phyloP scores from a whole-genome alignment of 2,329 filamentous ascomycete genomes.

The Septoria linicola region DNA sequence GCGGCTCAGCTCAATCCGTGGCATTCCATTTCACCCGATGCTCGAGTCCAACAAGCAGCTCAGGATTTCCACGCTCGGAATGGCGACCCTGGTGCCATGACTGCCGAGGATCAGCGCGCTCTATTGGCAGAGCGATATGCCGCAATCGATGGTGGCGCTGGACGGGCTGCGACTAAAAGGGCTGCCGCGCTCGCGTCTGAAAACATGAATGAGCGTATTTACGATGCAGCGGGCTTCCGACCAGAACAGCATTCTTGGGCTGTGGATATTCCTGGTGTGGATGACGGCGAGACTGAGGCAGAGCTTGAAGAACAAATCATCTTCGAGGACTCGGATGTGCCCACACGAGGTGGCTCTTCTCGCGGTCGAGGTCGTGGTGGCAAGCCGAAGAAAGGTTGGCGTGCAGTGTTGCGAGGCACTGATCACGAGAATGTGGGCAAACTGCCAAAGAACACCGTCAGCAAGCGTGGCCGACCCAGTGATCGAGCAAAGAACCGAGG shows the following conservation, averaged over 20 bases:
- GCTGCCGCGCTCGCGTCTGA: conserved; percentile 7
- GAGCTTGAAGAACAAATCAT: conserved; percentile 7
- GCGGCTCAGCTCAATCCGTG: conserved; percentile 1
- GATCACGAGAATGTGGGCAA: conserved; percentile 34
- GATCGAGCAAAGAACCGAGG: conserved; percentile 31
- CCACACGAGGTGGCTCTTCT: conserved; percentile 6
- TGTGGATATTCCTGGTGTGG: conserved; percentile 9
- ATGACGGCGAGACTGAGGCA: conserved; percentile 10
- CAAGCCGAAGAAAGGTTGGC: conserved; percentile 34
- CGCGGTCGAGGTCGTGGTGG: conserved; percentile 21
- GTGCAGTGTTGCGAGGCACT: conserved; percentile 36
- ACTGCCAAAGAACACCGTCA: conserved; percentile 8
- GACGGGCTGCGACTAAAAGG: conserved; percentile 4
- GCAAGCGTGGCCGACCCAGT: conserved; percentile 15
- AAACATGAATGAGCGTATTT: neutral
- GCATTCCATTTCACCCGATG: conserved; percentile 5
- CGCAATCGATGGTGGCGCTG: conserved; percentile 9
- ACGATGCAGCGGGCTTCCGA: conserved; percentile 5
- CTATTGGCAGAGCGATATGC: neutral
- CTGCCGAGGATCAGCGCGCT: neutral
- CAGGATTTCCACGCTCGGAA: conserved; percentile 22
- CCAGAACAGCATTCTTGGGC: conserved; percentile 11
- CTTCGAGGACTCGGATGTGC: conserved; percentile 1
- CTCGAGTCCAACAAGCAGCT: conserved; percentile 12
- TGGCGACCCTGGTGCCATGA: conserved; percentile 15